Conservation (phyloP, 2,329 filamentous ascomycete genomes). For the Microdochium nivale region DNA sequence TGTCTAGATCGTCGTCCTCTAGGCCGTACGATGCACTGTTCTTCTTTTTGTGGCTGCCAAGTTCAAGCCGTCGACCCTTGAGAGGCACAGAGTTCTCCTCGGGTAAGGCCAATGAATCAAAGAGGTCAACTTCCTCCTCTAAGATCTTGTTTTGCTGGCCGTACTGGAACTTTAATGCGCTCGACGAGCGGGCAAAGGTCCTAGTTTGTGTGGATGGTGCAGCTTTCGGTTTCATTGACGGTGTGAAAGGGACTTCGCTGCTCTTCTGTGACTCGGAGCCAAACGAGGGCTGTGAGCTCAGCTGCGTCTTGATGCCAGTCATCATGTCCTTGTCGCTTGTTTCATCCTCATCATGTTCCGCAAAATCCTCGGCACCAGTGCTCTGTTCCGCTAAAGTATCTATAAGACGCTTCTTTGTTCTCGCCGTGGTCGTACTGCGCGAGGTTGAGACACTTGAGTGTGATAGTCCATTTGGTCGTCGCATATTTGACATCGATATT, state of each 20-base stretch:
- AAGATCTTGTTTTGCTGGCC: conserved; percentile 19
- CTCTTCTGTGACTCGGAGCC: conserved; percentile 10
- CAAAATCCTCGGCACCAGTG: conserved; percentile 8
- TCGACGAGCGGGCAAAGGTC: conserved; percentile 19
- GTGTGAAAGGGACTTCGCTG: conserved; percentile 11
- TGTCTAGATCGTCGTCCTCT: conserved; percentile 33
- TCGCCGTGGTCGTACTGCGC: conserved; percentile 7
- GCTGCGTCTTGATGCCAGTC: conserved; percentile 9
- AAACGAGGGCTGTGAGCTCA: conserved; percentile 3
- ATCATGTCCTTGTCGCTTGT: conserved; percentile 9
- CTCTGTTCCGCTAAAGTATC: conserved; percentile 19
- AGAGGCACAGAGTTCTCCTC: conserved; percentile 11
- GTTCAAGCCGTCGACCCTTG: conserved; percentile 20
- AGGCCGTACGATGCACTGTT: conserved; percentile 11
- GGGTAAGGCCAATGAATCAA: conserved; percentile 17
- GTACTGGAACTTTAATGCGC: conserved; percentile 21
- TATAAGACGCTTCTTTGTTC: conserved; percentile 18
- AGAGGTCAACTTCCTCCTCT: conserved; percentile 20
- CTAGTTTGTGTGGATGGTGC: conserved; percentile 10
- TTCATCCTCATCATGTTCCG: conserved; percentile 8
- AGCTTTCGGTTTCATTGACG: conserved; percentile 10
- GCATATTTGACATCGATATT: conserved; percentile 6
- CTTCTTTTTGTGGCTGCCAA: conserved; percentile 15
- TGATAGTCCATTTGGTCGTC: conserved; percentile 2
- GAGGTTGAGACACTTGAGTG: not conserved